Base-by-base conservation (phyloP, 495 filamentous ascomycete species). In the Penicillium cosmopolitanum region DNA sequence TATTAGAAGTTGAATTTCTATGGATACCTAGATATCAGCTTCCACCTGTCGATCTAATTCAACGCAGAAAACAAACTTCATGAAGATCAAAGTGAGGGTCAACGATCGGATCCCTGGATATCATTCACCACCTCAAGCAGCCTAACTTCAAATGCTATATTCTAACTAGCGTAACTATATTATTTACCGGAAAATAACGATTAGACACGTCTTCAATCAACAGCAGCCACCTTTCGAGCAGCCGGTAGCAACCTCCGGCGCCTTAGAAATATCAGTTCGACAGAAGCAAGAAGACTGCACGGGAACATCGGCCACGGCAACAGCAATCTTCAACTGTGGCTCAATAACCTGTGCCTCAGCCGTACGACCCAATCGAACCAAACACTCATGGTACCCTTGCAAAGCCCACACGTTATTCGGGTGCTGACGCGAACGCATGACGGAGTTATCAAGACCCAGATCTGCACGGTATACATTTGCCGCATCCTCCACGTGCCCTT, bases 321-420 rank as follows among this genome's bases (percentile, higher is more conserved):
- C 18, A 1, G 84, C 85, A 34, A 81, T 47, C 48, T 76, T 74
- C 44, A 89, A 62, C 60, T 82, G 78, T 5, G 75, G 74, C 52
- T 79, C 69, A 18, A 89, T 63, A 23, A 80, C 64, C 13, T 63
- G 64, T 0, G 85, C 85, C 60, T 88, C 85, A 2, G 67, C 77
- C 6, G 53, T 61, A 4, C 80, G 62, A 1, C 82, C 82, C 52
- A 89, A 61, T 28, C 75, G 82, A 13, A 75, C 60, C 54, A 89
- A 57, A 63, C 87, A 88, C 71, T 90, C 87, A 59, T 88, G 77
- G 50, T 81, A 84, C 1, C 87, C 87, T 57, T 88, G 84, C 60
- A 90, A 75, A 23, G 86, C 78, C 87, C 87, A 90, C 2, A 90
- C 83, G 62, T 89, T 89, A 44, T 85, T 86, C 16, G 80, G 83